These are phyloP conservation scores for Citrullus amarus DNA, from an alignment of 306 rosid species.

Conservation along the genomic window DNA sequence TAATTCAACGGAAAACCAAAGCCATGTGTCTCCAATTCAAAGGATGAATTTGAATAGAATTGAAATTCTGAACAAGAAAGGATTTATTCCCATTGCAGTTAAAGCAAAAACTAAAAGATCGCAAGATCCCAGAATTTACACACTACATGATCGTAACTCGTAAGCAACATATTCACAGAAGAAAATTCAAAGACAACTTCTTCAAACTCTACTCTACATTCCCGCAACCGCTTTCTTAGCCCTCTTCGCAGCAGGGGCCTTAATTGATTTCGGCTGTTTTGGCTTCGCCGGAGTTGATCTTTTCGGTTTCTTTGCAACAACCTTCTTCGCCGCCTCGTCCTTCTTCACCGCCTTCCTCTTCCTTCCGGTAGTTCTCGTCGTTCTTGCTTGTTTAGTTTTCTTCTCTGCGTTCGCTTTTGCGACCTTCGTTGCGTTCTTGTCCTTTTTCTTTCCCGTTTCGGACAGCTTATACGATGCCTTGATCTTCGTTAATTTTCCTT, in stretches of 20 bases:
- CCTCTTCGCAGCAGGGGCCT: conserved; percentile 46
- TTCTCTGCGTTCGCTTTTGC: conserved; percentile 17
- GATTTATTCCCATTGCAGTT: not conserved
- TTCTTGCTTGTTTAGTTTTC: conserved; percentile 8
- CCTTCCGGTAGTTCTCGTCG: not conserved
- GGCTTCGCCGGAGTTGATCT: conserved; percentile 47
- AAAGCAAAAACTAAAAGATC: not conserved
- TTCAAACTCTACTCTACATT: not conserved
- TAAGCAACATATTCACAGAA: not conserved
- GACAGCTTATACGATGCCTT: conserved; percentile 75
- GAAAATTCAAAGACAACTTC: not conserved
- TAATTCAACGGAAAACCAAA: not conserved
- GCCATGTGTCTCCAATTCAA: not conserved
- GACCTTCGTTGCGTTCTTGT: not conserved
- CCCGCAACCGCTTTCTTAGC: conserved; percentile 29
- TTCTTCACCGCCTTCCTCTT: conserved; percentile 15
- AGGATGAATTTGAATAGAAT: not conserved
- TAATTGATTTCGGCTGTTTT: conserved; percentile 63
- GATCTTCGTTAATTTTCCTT: conserved; percentile 63
- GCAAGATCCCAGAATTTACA: not conserved
- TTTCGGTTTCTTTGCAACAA: conserved; percentile 22
- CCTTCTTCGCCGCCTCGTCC: conserved; percentile 19
- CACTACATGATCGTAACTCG: not conserved
- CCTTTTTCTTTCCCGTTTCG: conserved; percentile 24
- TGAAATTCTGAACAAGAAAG: not conserved